Percentiles rank a stretch among this genome's conserved stretches.
These are phyloP conservation scores for Boletus tomentosulus DNA, from an alignment of 768 basidiomycete species.

Conservation along the genomic window DNA sequence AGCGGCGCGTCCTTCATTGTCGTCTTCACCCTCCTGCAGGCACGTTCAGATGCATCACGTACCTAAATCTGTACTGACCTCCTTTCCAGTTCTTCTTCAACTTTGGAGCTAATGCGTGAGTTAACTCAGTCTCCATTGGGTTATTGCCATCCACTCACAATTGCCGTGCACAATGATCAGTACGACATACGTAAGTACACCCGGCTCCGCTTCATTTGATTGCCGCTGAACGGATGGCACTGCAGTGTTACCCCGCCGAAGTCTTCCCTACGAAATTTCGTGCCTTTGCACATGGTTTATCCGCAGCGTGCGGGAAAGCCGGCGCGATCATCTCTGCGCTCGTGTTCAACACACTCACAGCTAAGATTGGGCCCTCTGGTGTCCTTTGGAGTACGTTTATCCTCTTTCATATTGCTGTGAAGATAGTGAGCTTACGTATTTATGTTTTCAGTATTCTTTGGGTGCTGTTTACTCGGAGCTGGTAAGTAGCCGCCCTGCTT, in stretches of 20 bases:
- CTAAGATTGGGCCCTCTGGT: constrained; percentile 57
- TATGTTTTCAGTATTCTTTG: constrained; percentile 54
- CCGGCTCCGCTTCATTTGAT: too few species aligned
- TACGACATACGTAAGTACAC: constrained; percentile 46
- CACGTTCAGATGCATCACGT: constrained; percentile 12
- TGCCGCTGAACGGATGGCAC: constrained; percentile 1
- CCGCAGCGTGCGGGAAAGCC: constrained; percentile 67
- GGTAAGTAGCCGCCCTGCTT: constrained; percentile 19
- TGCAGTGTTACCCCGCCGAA: constrained; percentile 67
- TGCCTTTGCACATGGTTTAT: constrained; percentile 70
- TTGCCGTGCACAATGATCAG: constrained; percentile 21
- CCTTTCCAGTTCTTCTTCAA: constrained; percentile 69
- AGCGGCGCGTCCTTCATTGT: constrained; percentile 62
- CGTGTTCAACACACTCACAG: constrained; percentile 61
- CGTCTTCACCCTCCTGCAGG: constrained; percentile 66
- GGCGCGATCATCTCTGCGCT: constrained; percentile 78
- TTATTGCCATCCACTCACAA: background rate
- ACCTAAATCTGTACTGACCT: background rate
- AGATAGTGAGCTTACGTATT: background rate
- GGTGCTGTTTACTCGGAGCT: constrained; percentile 56
- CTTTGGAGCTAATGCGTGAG: constrained; percentile 70
- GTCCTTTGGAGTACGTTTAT: constrained; percentile 66
- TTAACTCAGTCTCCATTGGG: background rate
- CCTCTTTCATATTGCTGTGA: background rate
- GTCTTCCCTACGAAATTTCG: constrained; percentile 77